phyloP scores from a whole-genome alignment of 129 eudicot genomes.

The Rutidosis leptorrhynchoides region DNA sequence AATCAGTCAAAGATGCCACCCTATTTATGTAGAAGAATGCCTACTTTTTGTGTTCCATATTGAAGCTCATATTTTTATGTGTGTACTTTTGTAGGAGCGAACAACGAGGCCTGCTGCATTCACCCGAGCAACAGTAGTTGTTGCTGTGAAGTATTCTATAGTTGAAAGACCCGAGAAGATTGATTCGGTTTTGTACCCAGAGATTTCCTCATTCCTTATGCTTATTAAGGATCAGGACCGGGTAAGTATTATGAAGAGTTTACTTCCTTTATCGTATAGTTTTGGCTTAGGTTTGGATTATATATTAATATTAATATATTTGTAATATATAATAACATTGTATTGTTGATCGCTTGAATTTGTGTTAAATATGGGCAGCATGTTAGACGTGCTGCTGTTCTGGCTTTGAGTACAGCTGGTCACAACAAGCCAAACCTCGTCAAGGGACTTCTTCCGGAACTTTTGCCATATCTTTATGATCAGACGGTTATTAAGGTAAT shows the following conservation, averaged over 20 bases:
- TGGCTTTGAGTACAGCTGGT: slow-evolving; percentile 97
- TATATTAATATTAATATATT: not conserved
- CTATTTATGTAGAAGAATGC: not conserved
- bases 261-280: slow-evolving; percentile 8
- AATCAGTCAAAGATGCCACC: not conserved
- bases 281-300: not conserved
- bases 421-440: slow-evolving; percentile 95
- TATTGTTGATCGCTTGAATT: slow-evolving; percentile 1
- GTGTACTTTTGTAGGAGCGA: slow-evolving; percentile 56
- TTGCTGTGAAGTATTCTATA: slow-evolving; percentile 88
- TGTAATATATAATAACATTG: slow-evolving; percentile 6
- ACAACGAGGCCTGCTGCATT: slow-evolving; percentile 78
- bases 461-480: slow-evolving; percentile 90
- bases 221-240: slow-evolving; percentile 94
- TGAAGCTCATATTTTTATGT: not conserved
- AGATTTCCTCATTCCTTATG: slow-evolving; percentile 90
- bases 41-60: not conserved
- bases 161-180: slow-evolving; percentile 98
- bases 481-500: slow-evolving; percentile 92
- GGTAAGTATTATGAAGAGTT: slow-evolving; percentile 40
- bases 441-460: slow-evolving; percentile 84
- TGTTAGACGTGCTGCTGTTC: slow-evolving; percentile 98
- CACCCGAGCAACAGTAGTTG: slow-evolving; percentile 90
- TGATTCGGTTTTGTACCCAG: slow-evolving; percentile 74
- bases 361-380: slow-evolving; percentile 54